phyloP scores from a whole-genome alignment of 495 filamentous ascomycete genomes.

The Lindgomyces ingoldianus region DNA sequence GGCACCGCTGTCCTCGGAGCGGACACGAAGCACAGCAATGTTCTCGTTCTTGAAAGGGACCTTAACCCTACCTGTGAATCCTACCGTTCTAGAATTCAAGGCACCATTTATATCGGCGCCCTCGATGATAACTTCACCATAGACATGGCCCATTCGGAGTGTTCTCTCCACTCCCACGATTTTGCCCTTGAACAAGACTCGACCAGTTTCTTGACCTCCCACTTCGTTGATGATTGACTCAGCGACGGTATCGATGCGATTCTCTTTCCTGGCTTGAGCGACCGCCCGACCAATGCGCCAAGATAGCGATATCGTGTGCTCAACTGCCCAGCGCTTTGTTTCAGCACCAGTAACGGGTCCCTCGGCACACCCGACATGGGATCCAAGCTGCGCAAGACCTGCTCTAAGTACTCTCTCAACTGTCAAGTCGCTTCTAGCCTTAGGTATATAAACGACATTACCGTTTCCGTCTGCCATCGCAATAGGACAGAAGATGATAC shows the following conservation, averaged over 20 bases:
- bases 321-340: slow-evolving; percentile 53
- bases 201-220: slow-evolving; percentile 54
- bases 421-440: slow-evolving; percentile 41
- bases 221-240: slow-evolving; percentile 60
- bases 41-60: slow-evolving; percentile 70
- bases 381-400: slow-evolving; percentile 38
- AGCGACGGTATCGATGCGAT: slow-evolving; percentile 53
- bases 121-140: slow-evolving; percentile 57
- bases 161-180: slow-evolving; percentile 59
- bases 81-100: slow-evolving; percentile 2
- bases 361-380: slow-evolving; percentile 50
- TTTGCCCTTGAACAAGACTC: slow-evolving; percentile 62
- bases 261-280: slow-evolving; percentile 50
- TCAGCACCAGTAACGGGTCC: slow-evolving; percentile 53
- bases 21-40: slow-evolving; percentile 53
- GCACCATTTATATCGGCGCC: slow-evolving; percentile 44
- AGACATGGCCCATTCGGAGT: slow-evolving; percentile 57
- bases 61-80: slow-evolving; percentile 48
- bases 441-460: slow-evolving; percentile 50
- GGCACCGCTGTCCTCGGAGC: slow-evolving; percentile 35
- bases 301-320: slow-evolving; percentile 54
- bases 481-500: slow-evolving; percentile 46
- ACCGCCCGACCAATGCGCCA: slow-evolving; percentile 60
- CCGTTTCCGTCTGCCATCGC: slow-evolving; percentile 51
- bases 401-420: slow-evolving; percentile 40